Base-by-base conservation (phyloP, 352 stramenopile species). In the Globisporangium orthogonon region DNA sequence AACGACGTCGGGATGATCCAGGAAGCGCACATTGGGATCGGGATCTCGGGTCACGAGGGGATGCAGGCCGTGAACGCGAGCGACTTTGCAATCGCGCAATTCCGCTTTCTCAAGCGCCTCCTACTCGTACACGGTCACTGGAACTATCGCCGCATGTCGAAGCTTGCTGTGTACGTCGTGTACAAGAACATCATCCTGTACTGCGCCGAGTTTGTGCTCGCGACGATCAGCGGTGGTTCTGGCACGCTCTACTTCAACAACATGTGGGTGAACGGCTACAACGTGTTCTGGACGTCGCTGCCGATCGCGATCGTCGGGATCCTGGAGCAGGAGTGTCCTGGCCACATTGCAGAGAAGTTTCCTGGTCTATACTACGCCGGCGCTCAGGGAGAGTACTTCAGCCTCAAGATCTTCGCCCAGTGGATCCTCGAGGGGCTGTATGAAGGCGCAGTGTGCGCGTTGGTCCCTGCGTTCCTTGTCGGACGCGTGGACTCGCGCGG, bases 1-100 rank as follows among this genome's bases (percentile, higher is more conserved):
- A 99, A 99, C 67, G 97, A 99, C 61, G 97, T 99, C 44, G 95
- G 94, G 35, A 99, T 99, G 97, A 99, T 99, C 66, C 95, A 99
- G 66, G 95, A 98, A 70, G 97, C 97, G 13, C 95, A 99, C 62
- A 95, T 99, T 52, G 97, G 97, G 50, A 88, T 99, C 41, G 97
- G 97, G 15, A 99, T 99, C 69, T 98, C 89, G 28, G 97, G 97
- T 14, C 89, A 99, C 60, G 97, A 99, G 77, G 97, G 97, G n/a
- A 96, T 98, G 69, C 96, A 99, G 60, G 97, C 97, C 17, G 97
- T 99, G 7, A 99, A 99, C 71, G 87, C 74, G 18, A 87, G 94
- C 46, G 97, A 99, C 69, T 99, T 98, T 76, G 92, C 96, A 9
- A 98, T 99, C 52, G 94, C 94, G 29, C 97, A 99, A 63, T 99